A percentile compares a stretch with the other conserved stretches of the same genome.
Conservation (phyloP, 225 moss, liverwort and hornwort species). For the Lunularia cruciata region DNA sequence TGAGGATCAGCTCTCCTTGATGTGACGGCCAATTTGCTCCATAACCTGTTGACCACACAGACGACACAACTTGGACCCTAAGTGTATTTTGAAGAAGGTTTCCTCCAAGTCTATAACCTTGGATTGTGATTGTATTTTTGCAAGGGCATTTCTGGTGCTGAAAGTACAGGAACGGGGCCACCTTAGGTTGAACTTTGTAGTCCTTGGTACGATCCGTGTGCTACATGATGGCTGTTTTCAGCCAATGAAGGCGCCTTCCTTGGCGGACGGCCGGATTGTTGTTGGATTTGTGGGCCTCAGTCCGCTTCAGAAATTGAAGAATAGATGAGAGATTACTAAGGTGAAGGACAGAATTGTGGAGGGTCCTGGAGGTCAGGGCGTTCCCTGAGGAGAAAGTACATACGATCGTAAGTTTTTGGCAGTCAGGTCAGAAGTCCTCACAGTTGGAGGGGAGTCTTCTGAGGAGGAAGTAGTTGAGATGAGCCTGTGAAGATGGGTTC, state of each 20-base stretch:
- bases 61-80: background rate
- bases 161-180: background rate
- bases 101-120: background rate
- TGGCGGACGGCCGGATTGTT: background rate
- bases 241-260: too few relatives aligned
- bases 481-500: constrained; percentile 13
- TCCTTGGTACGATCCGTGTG: background rate
- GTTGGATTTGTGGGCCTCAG: background rate
- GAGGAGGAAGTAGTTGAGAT: background rate
- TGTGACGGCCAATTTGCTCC: background rate
- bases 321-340: background rate
- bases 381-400: background rate
- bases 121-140: constrained; percentile 1
- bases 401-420: background rate
- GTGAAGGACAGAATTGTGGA: background rate
- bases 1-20: background rate
- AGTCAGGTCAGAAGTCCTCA: background rate
- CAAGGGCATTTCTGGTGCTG: background rate
- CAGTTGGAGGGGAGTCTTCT: constrained; percentile 6
- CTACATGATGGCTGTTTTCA: background rate
- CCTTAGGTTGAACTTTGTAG: background rate
- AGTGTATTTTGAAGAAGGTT: background rate
- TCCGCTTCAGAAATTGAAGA: background rate
- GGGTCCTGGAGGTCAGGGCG: background rate
- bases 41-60: background rate